Evolutionary conservation across 2,329 filamentous ascomycete species (phyloP).

Genomic region (Penicillium sp.): DNA sequence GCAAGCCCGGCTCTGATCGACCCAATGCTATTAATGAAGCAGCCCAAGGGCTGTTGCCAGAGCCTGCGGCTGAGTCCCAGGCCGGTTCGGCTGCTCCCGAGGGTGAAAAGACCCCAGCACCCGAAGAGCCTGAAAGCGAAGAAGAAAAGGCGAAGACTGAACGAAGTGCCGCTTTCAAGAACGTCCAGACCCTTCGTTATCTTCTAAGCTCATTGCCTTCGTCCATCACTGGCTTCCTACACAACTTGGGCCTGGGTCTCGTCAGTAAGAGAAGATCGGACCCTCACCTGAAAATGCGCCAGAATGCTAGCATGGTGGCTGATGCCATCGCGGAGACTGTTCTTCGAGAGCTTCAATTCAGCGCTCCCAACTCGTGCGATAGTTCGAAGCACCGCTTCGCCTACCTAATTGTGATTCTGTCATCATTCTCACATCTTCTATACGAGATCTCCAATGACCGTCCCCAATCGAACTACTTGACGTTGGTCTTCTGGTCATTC

Average conservation of each 20-base stretch:
- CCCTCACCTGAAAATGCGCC: constrained; percentile 58
- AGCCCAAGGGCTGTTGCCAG: constrained; percentile 19
- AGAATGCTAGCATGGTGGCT: constrained; percentile 60
- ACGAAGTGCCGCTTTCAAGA: constrained; percentile 58
- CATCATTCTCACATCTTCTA: constrained; percentile 73
- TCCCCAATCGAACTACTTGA: constrained; percentile 54
- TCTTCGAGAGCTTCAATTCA: constrained; percentile 62
- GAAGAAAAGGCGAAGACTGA: constrained; percentile 26
- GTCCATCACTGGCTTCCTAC: constrained; percentile 80
- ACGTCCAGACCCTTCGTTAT: constrained; percentile 73
- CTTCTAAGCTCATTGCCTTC: constrained; percentile 76
- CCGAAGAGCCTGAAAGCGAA: constrained; percentile 18
- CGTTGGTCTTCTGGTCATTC: constrained; percentile 81
- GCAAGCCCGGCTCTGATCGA: constrained; percentile 39
- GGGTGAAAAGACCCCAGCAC: constrained; percentile 14
- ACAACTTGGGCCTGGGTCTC: constrained; percentile 78
- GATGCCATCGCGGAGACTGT: constrained; percentile 70
- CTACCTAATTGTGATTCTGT: constrained; percentile 79
- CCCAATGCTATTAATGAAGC: constrained; percentile 37
- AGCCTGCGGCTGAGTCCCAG: constrained; percentile 25
- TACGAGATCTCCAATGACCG: constrained; percentile 61
- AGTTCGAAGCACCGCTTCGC: constrained; percentile 65
- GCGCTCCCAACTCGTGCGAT: constrained; percentile 45
- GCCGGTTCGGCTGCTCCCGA: constrained; percentile 22
- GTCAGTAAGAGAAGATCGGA: constrained; percentile 73